Evolutionary conservation across 1,139 yeast species (phyloP), one percentile per base, ranked within the genome.

Genomic region (Candida tetrigidarum): DNA sequence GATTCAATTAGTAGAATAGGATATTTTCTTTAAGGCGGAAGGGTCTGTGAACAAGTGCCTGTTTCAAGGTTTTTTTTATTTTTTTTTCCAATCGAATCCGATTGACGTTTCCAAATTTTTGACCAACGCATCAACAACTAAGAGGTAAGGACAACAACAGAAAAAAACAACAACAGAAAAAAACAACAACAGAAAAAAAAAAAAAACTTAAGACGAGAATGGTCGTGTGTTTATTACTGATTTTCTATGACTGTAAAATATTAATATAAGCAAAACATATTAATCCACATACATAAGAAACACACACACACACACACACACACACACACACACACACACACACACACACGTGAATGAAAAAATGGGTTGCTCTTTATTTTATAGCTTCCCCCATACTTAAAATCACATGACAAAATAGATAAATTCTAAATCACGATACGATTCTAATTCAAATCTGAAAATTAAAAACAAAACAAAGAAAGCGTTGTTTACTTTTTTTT

Each of bases 91-190:
- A 32, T 6, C 15, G 18, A 14, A 28, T 19, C 15, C 15, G 19
- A 18, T 32, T 32, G 36, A 32, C 36, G 25, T 32, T 32, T 32
- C 14, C 25, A 11, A n/a, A n/a, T n/a, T 41, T 42, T 42, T 45
- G 48, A 42, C 44, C 48, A 45, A 45, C 48, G 37, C 48, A 45
- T 42, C 45, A 45, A 38, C 35, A 40, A 38, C 25, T 4, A 37
- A 22, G 19, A 19, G 9, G 10, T 15, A 9, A 25, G 18, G 28
- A 37, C 12, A 37, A 29, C 16, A 26, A 16, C 19, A 26, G 7
- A 14, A 16, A 14, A 14, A 15, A 25, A 12, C 32, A 14, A 28
- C 18, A 28, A 16, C 14, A 28, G 15, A 8, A 25, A 25, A 25
- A 10, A 25, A 22, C 14, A 28, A 15, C 15, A 28, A 15, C 14